Evolutionary conservation across 768 basidiomycete genomes (phyloP).

Genomic region (Suillus americanus): DNA sequence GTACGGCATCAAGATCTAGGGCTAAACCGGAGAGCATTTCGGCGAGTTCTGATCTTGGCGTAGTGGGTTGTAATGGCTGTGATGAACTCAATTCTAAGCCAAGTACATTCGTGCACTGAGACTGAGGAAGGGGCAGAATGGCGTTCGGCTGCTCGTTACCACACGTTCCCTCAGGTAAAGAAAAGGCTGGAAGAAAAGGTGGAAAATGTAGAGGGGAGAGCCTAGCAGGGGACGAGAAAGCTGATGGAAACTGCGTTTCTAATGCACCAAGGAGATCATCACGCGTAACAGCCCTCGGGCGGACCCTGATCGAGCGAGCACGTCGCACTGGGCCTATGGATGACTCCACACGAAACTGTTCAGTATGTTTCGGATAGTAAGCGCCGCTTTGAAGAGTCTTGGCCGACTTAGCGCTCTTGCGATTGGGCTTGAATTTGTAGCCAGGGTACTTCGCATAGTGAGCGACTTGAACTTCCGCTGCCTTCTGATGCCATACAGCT

Average conservation of each 20-base stretch:
- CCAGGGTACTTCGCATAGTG: conserved; percentile 30
- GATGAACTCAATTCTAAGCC: conserved; percentile 14
- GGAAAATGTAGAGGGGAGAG: conserved; percentile 18
- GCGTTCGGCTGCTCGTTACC: neutral
- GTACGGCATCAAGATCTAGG: conserved; percentile 32
- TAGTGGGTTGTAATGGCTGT: conserved; percentile 27
- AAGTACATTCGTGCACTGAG: conserved; percentile 9
- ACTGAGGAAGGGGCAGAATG: conserved; percentile 16
- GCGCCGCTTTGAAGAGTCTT: conserved; percentile 19
- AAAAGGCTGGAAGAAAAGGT: conserved; percentile 16
- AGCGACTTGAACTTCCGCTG: conserved; percentile 24
- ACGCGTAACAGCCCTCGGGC: conserved; percentile 12
- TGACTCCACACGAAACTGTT: conserved; percentile 37
- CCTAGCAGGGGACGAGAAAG: conserved; percentile 7
- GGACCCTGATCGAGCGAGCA: conserved; percentile 29
- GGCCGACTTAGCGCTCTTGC: conserved; percentile 17
- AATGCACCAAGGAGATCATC: conserved; percentile 16
- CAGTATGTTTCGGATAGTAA: conserved; percentile 29
- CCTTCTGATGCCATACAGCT: conserved; percentile 35
- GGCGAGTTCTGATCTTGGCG: conserved; percentile 16
- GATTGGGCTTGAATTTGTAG: conserved; percentile 30
- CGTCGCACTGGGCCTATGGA: conserved; percentile 35
- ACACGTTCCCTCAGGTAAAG: conserved; percentile 7
- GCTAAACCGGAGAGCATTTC: conserved; percentile 21
- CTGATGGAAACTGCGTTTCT: conserved; percentile 2